These are phyloP conservation scores for Acacia concinna DNA, from an alignment of 331 rosid genomes.

Conservation along the genomic window DNA sequence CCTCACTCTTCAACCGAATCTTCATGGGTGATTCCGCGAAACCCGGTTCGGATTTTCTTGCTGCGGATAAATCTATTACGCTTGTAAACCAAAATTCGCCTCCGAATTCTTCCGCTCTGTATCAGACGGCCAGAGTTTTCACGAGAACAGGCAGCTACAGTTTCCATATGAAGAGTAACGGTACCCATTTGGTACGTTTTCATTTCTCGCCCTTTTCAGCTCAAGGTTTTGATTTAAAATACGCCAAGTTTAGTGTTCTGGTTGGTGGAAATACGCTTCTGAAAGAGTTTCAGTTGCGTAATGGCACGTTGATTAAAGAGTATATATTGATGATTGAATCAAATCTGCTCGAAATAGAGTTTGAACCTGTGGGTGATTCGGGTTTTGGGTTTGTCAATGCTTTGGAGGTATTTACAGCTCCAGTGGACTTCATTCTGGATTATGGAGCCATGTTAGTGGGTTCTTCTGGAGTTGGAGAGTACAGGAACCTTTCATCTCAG, in stretches of 20 bases:
- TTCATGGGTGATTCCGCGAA: constrained; percentile 61
- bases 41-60: constrained; percentile 49
- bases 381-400: constrained; percentile 81
- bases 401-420: constrained; percentile 84
- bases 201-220: constrained; percentile 78
- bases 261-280: constrained; percentile 49
- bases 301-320: constrained; percentile 57
- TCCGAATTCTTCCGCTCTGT: constrained; percentile 45
- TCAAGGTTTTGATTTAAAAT: constrained; percentile 47
- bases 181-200: constrained; percentile 79
- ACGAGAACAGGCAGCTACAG: constrained; percentile 48
- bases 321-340: constrained; percentile 56
- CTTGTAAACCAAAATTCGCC: constrained; percentile 57
- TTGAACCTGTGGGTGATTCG: constrained; percentile 52
- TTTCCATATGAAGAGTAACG: constrained; percentile 65
- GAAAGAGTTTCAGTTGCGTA: constrained; percentile 32
- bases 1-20: constrained; percentile 49
- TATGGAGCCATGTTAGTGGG: constrained; percentile 63
- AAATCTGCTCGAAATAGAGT: constrained; percentile 57
- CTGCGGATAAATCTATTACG: constrained; percentile 46
- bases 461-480: constrained; percentile 49
- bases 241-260: constrained; percentile 62
- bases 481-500: constrained; percentile 60
- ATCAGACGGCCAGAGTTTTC: constrained; percentile 85
- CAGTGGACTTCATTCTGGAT: constrained; percentile 66